Percentiles rank a stretch among this genome's conserved stretches.
These are phyloP conservation scores for Penicillium sp. DNA, from an alignment of 2,329 filamentous ascomycete species.

Conservation along the genomic window DNA sequence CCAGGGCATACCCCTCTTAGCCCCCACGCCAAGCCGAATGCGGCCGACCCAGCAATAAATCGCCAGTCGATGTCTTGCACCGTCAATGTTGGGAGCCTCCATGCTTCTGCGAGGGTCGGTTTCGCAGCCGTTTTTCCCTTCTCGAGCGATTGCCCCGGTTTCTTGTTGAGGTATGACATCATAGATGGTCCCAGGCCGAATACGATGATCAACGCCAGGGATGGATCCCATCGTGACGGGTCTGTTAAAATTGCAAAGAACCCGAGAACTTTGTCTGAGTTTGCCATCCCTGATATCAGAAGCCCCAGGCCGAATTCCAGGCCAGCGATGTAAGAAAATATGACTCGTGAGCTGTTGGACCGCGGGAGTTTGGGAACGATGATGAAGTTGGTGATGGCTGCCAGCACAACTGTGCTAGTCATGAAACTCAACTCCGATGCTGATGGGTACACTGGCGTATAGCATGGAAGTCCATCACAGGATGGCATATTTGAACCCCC, in stretches of 20 bases:
- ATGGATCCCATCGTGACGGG: constrained; percentile 52
- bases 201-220: constrained; percentile 51
- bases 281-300: constrained; percentile 54
- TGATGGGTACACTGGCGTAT: constrained; percentile 48
- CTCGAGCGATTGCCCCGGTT: constrained; percentile 30
- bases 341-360: constrained; percentile 34
- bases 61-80: constrained; percentile 51
- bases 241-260: constrained; percentile 52
- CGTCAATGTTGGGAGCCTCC: constrained; percentile 48
- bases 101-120: constrained; percentile 46
- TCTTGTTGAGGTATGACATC: constrained; percentile 33
- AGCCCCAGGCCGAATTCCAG: constrained; percentile 55
- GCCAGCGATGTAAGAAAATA: constrained; percentile 50
- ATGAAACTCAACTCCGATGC: constrained; percentile 38
- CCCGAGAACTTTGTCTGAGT: constrained; percentile 52
- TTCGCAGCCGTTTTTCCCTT: constrained; percentile 27
- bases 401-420: constrained; percentile 30
- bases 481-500: constrained; percentile 42
- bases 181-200: constrained; percentile 54
- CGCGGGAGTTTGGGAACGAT: constrained; percentile 34
- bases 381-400: constrained; percentile 36
- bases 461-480: constrained; percentile 49
- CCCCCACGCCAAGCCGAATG: constrained; percentile 57
- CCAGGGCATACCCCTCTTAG: constrained; percentile 55
- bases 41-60: constrained; percentile 50